Conservation (phyloP, 495 filamentous ascomycete species). For the Chaetomidium leptoderma region DNA sequence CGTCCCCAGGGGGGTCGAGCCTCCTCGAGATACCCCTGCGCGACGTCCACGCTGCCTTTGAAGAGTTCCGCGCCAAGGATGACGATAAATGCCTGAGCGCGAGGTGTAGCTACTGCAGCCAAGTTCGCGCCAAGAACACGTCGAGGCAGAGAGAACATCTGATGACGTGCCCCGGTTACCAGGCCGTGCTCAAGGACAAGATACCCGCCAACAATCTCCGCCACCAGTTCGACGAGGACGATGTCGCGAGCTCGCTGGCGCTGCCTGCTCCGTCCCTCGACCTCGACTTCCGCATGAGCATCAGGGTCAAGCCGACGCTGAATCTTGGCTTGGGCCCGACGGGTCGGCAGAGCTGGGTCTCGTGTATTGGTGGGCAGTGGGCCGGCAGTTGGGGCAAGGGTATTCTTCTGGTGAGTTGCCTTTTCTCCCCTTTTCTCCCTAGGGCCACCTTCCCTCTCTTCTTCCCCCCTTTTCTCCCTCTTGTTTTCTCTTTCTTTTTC, state of each 20-base stretch:
- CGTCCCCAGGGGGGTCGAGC: constrained; percentile 10
- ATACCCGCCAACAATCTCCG: constrained; percentile 29
- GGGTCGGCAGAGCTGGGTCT: constrained; percentile 27
- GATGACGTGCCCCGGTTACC: constrained; percentile 26
- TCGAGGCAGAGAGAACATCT: constrained; percentile 33
- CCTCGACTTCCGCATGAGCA: constrained; percentile 33
- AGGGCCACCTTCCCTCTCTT: no score
- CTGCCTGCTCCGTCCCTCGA: constrained; percentile 26
- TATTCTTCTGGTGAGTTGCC: constrained; percentile 20
- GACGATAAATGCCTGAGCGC: constrained; percentile 30
- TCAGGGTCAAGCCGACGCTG: constrained; percentile 31
- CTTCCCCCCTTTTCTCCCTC: no score
- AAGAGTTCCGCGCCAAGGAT: constrained; percentile 30
- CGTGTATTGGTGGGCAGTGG: constrained; percentile 30
- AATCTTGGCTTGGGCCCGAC: constrained; percentile 20
- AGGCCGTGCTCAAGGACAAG: constrained; percentile 26
- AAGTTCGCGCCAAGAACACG: constrained; percentile 33
- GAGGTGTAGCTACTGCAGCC: constrained; percentile 26
- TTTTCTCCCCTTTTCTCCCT: background rate
- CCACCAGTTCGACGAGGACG: constrained; percentile 32
- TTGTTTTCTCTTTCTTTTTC: no score
- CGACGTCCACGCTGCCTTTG: constrained; percentile 33
- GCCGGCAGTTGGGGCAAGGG: constrained; percentile 33
- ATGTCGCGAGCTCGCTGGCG: constrained; percentile 27
- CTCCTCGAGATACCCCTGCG: constrained; percentile 26